A percentile compares a stretch with the other conserved stretches of the same genome.
These are phyloP conservation scores for Auriscalpium orientale DNA, from an alignment of 768 basidiomycete genomes.

Conservation along the genomic window DNA sequence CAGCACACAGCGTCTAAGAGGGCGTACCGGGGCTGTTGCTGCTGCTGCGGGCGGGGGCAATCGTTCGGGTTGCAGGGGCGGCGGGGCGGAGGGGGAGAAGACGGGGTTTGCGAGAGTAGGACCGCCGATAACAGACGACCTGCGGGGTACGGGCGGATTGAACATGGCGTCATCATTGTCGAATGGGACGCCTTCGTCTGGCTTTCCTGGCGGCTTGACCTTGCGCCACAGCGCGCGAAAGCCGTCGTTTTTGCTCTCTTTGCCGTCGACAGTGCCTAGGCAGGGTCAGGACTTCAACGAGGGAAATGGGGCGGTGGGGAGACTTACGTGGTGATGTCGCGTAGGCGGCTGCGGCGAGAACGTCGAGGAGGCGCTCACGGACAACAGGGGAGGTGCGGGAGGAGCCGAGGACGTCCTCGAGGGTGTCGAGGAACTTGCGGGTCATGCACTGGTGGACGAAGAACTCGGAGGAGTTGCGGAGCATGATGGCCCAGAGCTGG, in stretches of 20 bases:
- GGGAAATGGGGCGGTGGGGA: not conserved
- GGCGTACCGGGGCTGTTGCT: not conserved
- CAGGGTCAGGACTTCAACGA: not conserved
- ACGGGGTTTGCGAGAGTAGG: not conserved
- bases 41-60: not conserved
- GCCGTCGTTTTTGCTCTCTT: conserved; percentile 32
- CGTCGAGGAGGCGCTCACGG: conserved; percentile 69
- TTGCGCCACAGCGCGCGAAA: conserved; percentile 75
- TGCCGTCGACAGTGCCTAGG: not conserved
- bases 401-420: conserved; percentile 65
- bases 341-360: conserved; percentile 77
- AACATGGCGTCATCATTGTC: conserved; percentile 78
- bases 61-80: conserved; percentile 1
- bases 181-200: conserved; percentile 78
- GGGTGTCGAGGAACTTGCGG: conserved; percentile 71
- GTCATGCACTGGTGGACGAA: conserved; percentile 66
- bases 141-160: conserved; percentile 46
- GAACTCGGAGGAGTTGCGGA: conserved; percentile 66
- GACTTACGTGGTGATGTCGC: conserved; percentile 33
- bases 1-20: not conserved
- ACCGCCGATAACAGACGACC: conserved; percentile 25
- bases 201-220: conserved; percentile 72
- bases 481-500: conserved; percentile 86
- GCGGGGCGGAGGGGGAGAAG: not conserved
- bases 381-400: conserved; percentile 71